Percentiles rank a stretch among this genome's conserved stretches.
phyloP scores from a whole-genome alignment of 192 early-diverging fungal species.

The Umbelopsis sp. region DNA sequence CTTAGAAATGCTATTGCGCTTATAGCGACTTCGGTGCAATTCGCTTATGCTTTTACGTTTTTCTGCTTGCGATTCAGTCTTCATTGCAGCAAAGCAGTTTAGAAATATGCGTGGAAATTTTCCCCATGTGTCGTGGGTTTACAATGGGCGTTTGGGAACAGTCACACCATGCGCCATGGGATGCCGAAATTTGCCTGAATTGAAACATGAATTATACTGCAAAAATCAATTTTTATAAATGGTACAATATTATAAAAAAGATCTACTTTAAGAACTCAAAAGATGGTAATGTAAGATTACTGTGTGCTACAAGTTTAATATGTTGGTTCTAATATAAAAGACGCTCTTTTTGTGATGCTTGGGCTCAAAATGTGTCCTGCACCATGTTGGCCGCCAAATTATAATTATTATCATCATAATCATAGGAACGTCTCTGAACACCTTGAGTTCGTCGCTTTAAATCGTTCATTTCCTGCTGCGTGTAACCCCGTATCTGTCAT shows the following conservation, averaged over 20 bases:
- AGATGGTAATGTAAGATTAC: too few relatives aligned
- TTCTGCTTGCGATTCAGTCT: conserved; percentile 16
- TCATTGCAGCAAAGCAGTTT: conserved; percentile 2
- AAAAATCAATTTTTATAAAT: too few relatives aligned
- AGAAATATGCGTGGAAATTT: background rate
- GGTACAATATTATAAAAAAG: too few relatives aligned
- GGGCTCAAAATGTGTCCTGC: conserved; percentile 8
- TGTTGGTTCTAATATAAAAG: background rate
- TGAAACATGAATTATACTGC: too few relatives aligned
- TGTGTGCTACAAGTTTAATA: background rate
- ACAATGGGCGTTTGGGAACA: background rate
- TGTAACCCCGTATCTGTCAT: background rate
- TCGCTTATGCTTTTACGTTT: conserved; percentile 23
- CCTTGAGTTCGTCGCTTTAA: background rate
- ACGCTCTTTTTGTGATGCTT: background rate
- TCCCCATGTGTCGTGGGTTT: background rate
- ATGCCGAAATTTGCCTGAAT: too few relatives aligned
- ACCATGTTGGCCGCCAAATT: conserved; percentile 5
- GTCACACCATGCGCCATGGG: background rate
- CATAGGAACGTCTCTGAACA: conserved; percentile 3
- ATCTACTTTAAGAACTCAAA: too few relatives aligned
- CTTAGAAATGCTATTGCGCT: conserved; percentile 51
- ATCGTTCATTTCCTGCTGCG: conserved; percentile 20
- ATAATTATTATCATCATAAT: background rate
- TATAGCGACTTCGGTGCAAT: conserved; percentile 43